Evolutionary conservation across 1,139 yeast genomes (phyloP).

Genomic region (Saccharomyces hybrid): DNA sequence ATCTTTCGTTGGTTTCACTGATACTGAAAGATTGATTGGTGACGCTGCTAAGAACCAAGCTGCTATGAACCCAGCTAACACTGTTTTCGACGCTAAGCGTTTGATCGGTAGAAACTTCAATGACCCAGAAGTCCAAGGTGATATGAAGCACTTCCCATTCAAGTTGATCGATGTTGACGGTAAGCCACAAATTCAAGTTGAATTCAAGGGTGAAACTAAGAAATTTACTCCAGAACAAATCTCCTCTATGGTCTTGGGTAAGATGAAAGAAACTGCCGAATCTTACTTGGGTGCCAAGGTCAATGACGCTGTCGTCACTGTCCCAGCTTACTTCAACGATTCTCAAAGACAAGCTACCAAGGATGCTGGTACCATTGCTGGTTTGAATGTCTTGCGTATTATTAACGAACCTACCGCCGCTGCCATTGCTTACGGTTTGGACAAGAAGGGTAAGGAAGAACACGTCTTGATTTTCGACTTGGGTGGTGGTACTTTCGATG

Average conservation of each 20-base stretch:
- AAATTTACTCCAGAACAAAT: conserved; percentile 96
- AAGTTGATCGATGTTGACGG: conserved; percentile 81
- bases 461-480: conserved; percentile 91
- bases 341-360: conserved; percentile 99
- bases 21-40: conserved; percentile 97
- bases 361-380: conserved; percentile 98
- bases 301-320: conserved; percentile 93
- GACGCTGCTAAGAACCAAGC: conserved; percentile 99
- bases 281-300: conserved; percentile 86
- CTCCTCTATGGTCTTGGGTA: conserved; percentile 91
- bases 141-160: conserved; percentile 97
- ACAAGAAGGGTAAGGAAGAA: conserved; percentile 81
- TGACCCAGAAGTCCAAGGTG: conserved; percentile 90
- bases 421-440: conserved; percentile 98
- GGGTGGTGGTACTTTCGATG: conserved; percentile 99
- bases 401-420: conserved; percentile 99
- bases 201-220: conserved; percentile 91
- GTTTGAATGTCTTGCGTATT: conserved; percentile 93
- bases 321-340: conserved; percentile 97
- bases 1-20: conserved; percentile 96
- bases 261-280: conserved; percentile 98
- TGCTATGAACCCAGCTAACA: conserved; percentile 94
- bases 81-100: conserved; percentile 98
- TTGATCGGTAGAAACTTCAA: conserved; percentile 92
- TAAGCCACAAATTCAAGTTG: conserved; percentile 90